Evolutionary conservation across 1,284 basidiomycete species (phyloP).

Genomic region (Fistulinella cinereoalba): DNA sequence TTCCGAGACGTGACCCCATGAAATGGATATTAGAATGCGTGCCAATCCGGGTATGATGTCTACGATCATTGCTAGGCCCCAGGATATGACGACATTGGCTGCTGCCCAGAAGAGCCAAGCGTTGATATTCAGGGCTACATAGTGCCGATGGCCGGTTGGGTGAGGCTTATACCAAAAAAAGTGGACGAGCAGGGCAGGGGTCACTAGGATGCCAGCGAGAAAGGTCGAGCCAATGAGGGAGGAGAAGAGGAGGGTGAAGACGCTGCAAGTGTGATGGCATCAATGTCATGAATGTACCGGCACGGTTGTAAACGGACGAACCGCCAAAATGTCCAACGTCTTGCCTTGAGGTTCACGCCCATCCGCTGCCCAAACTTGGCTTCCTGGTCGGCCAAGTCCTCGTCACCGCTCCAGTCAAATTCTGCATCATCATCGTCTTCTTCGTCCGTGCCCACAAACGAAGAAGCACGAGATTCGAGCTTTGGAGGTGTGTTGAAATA

Average conservation of each 20-base stretch:
- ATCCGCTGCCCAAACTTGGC: slow-evolving; percentile 60
- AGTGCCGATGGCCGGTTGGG: slow-evolving; percentile 53
- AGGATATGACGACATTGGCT: slow-evolving; percentile 69
- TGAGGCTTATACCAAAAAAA: slow-evolving; percentile 66
- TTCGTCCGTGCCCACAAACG: slow-evolving; percentile 56
- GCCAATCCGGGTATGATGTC: slow-evolving; percentile 59
- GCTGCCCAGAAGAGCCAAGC: slow-evolving; percentile 81
- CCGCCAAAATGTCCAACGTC: slow-evolving; percentile 56
- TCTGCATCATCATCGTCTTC: slow-evolving; percentile 50
- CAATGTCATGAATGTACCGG: background rate
- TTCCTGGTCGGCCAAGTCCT: slow-evolving; percentile 67
- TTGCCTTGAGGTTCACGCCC: slow-evolving; percentile 46
- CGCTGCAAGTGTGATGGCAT: slow-evolving; percentile 35
- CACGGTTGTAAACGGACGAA: slow-evolving; percentile 31
- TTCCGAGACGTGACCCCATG: slow-evolving; percentile 76
- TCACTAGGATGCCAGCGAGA: slow-evolving; percentile 56
- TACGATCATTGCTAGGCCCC: slow-evolving; percentile 69
- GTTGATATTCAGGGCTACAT: slow-evolving; percentile 63
- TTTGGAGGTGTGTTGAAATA: slow-evolving; percentile 22
- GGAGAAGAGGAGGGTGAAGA: slow-evolving; percentile 62
- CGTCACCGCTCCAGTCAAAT: slow-evolving; percentile 73
- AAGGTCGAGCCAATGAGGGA: slow-evolving; percentile 69
- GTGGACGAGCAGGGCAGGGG: slow-evolving; percentile 59
- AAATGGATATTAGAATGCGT: slow-evolving; percentile 50
- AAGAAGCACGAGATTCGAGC: slow-evolving; percentile 43